phyloP scores from a whole-genome alignment of 768 basidiomycete genomes.

The Pisolithus microcarpus region DNA sequence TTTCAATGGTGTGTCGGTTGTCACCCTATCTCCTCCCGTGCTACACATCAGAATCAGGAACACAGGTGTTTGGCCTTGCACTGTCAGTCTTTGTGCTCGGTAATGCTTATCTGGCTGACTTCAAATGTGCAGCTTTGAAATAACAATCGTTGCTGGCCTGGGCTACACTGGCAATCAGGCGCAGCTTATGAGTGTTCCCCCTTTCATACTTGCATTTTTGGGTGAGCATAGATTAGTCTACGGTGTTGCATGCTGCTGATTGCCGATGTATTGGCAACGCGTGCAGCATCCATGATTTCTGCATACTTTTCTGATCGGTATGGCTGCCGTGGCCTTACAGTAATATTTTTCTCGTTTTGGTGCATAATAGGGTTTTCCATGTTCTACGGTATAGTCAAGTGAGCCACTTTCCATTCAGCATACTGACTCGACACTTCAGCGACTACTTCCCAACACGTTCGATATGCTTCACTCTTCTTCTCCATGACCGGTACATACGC shows the following conservation, averaged over 20 bases:
- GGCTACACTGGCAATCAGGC: conserved; percentile 48
- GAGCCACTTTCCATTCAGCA: background rate
- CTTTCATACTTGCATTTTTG: conserved; percentile 30
- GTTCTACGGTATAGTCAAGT: conserved; percentile 38
- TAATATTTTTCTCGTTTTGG: conserved; percentile 38
- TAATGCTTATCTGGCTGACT: conserved; percentile 32
- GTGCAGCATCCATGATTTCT: conserved; percentile 29
- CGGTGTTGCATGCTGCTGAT: conserved; percentile 34
- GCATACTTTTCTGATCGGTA: conserved; percentile 50
- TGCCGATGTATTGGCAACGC: background rate
- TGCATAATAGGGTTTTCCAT: conserved; percentile 47
- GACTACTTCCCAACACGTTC: conserved; percentile 29
- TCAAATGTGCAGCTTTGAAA: conserved; percentile 49
- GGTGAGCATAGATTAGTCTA: no score
- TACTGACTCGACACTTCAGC: conserved; percentile 6
- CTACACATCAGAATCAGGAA: conserved; percentile 8
- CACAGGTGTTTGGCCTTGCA: conserved; percentile 10
- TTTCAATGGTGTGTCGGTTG: conserved; percentile 37
- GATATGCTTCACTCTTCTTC: conserved; percentile 53
- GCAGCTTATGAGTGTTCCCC: conserved; percentile 58
- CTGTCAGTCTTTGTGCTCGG: conserved; percentile 14
- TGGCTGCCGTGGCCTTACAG: conserved; percentile 40
- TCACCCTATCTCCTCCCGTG: background rate
- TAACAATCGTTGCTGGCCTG: conserved; percentile 59
- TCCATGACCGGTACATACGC: conserved; percentile 46